Conservation (phyloP, 331 rosid species). For the Spiraea crenata region DNA sequence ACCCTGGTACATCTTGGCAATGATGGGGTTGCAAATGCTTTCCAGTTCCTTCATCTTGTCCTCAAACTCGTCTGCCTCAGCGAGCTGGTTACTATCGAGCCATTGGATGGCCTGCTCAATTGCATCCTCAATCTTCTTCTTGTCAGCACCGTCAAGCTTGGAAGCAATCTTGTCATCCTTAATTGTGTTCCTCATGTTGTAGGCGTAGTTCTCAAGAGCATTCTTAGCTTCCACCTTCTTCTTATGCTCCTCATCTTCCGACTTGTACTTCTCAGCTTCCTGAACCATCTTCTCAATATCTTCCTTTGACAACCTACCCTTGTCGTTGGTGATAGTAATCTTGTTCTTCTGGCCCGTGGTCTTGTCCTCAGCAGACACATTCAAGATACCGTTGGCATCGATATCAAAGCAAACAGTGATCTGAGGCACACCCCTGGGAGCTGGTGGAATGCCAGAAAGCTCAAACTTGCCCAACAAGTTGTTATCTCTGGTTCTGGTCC, state of each 20-base stretch:
- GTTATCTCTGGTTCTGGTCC: constrained; percentile 70
- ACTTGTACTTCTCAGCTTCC: constrained; percentile 75
- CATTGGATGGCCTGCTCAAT: constrained; percentile 69
- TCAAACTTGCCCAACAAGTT: constrained; percentile 72
- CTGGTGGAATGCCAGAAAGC: constrained; percentile 82
- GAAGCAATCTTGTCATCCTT: constrained; percentile 76
- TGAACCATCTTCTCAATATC: constrained; percentile 85
- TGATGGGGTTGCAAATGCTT: constrained; percentile 61
- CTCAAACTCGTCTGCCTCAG: constrained; percentile 65
- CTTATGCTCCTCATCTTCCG: constrained; percentile 83
- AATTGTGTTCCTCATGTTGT: constrained; percentile 80
- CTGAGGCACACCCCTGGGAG: constrained; percentile 78
- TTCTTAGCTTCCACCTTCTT: constrained; percentile 72
- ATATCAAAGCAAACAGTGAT: constrained; percentile 72
- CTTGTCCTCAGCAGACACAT: constrained; percentile 76
- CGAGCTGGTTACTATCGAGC: constrained; percentile 70
- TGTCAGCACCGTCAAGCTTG: constrained; percentile 51
- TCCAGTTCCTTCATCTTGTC: constrained; percentile 81
- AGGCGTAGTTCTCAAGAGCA: constrained; percentile 69
- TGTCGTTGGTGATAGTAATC: constrained; percentile 74
- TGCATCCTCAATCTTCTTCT: constrained; percentile 68
- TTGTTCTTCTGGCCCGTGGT: constrained; percentile 81
- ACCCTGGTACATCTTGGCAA: constrained; percentile 66
- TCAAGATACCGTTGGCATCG: constrained; percentile 67
- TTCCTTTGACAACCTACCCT: constrained; percentile 66